These are phyloP conservation scores for Solanum aculeatissimum DNA, from an alignment of 305 asterid species.

Conservation along the genomic window DNA sequence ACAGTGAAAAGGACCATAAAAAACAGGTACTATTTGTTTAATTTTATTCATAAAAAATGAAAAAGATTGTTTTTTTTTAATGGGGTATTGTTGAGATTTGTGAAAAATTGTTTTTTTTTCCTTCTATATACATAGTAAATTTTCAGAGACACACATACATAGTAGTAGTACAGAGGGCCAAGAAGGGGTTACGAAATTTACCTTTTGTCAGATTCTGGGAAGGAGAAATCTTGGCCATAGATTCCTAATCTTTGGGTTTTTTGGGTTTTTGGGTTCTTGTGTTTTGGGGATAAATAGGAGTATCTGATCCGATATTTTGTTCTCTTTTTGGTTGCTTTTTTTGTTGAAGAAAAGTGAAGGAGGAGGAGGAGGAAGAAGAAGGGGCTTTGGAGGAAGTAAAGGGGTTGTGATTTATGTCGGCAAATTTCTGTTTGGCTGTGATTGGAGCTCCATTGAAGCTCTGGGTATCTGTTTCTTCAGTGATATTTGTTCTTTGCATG, in stretches of 20 bases:
- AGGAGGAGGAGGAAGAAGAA: neutral
- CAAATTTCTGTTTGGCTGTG: constrained; percentile 45
- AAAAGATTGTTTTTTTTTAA: neutral
- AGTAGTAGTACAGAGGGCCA: neutral
- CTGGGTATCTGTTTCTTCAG: constrained; percentile 9
- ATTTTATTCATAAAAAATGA: neutral
- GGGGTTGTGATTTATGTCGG: constrained; percentile 59
- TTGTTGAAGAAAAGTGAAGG: neutral
- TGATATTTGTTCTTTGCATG: constrained; percentile 16
- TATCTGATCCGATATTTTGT: constrained; percentile 6
- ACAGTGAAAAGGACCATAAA: neutral
- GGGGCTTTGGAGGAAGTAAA: neutral
- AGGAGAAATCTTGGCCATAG: constrained; percentile 39
- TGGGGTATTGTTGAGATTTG: constrained; percentile 14
- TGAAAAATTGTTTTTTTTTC: neutral
- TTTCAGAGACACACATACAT: neutral
- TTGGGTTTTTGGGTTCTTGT: neutral
- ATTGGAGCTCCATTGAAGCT: constrained; percentile 43
- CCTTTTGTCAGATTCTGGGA: neutral
- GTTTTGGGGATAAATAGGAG: constrained; percentile 16
- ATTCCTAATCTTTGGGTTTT: constrained; percentile 32
- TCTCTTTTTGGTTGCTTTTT: constrained; percentile 2
- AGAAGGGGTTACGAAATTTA: neutral
- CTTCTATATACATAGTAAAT: neutral
- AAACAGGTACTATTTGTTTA: constrained; percentile 8